phyloP scores from a whole-genome alignment of 163 green algal genomes.

The Trebouxiophyceae sp. region DNA sequence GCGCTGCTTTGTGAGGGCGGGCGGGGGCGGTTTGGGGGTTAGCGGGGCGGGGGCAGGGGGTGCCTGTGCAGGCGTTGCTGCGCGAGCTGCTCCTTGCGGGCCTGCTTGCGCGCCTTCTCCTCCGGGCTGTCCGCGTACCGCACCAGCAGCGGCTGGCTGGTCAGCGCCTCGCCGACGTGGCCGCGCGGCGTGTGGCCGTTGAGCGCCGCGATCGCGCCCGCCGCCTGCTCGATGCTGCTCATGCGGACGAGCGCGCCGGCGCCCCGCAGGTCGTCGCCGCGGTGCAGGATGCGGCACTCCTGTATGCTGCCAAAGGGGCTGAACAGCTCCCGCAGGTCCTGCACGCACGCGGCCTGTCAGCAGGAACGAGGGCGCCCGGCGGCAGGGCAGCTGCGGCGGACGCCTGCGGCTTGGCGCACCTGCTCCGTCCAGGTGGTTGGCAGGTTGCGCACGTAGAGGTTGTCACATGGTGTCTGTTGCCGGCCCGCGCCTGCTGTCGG shows the following conservation, averaged over 20 bases:
- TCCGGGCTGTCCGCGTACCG: constrained; percentile 46
- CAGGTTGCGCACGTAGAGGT: not conserved
- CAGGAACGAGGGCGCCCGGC: not conserved
- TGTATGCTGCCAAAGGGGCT: constrained; percentile 22
- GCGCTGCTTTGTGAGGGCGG: too few species aligned
- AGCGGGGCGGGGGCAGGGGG: not conserved
- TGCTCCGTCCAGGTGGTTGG: not conserved
- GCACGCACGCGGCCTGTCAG: not conserved
- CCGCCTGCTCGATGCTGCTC: constrained; percentile 29
- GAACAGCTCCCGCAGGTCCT: constrained; percentile 33
- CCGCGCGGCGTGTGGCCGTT: constrained; percentile 23
- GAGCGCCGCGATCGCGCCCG: constrained; percentile 38
- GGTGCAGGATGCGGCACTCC: constrained; percentile 37
- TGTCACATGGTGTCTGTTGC: constrained; percentile 6
- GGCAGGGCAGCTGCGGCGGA: not conserved
- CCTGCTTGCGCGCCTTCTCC: constrained; percentile 25
- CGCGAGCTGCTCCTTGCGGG: constrained; percentile 1
- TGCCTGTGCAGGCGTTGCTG: not conserved
- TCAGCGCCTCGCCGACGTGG: not conserved
- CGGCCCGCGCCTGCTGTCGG: too few species aligned
- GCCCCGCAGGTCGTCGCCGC: constrained; percentile 9
- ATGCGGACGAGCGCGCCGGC: constrained; percentile 51
- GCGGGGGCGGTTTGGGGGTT: too few species aligned
- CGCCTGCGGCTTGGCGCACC: not conserved
- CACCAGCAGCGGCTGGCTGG: constrained; percentile 13